Percentiles rank a stretch among this genome's conserved stretches.
Evolutionary conservation across 345 rosid genomes (phyloP).

Genomic region (Brassica incana): DNA sequence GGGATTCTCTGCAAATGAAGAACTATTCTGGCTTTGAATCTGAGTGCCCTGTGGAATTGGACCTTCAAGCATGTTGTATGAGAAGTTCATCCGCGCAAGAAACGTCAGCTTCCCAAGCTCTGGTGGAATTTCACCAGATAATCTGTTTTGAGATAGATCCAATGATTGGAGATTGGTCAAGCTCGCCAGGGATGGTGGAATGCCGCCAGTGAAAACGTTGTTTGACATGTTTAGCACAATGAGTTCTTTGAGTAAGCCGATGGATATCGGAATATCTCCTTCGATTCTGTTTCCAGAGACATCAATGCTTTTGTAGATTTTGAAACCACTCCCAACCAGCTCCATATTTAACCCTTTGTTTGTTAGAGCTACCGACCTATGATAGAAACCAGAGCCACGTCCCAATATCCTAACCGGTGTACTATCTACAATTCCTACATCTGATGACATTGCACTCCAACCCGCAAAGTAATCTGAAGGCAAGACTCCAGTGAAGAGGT

Average conservation of each 20-base stretch:
- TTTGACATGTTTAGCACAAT: slow-evolving; percentile 26
- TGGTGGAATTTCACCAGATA: too few relatives aligned
- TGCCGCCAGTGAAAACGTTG: slow-evolving; percentile 21
- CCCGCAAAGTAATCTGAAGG: not conserved
- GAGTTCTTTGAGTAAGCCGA: slow-evolving; percentile 2
- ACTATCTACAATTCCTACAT: not conserved
- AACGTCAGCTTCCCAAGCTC: too few relatives aligned
- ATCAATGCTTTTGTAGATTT: slow-evolving; percentile 2
- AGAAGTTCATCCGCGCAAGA: too few relatives aligned
- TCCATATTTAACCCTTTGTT: not conserved
- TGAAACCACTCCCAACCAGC: not conserved
- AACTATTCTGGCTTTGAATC: not conserved
- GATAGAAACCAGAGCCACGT: slow-evolving; percentile 5
- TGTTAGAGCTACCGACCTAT: not conserved
- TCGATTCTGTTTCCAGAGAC: slow-evolving; percentile 8
- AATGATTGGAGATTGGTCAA: too few relatives aligned
- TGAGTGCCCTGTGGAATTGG: not conserved
- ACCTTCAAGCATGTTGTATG: too few relatives aligned
- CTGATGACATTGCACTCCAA: slow-evolving; percentile 17
- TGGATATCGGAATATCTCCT: slow-evolving; percentile 24
- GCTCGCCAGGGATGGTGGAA: slow-evolving; percentile 15
- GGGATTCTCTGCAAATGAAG: not conserved
- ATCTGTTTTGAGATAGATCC: too few relatives aligned
- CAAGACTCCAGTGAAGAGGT: not conserved
- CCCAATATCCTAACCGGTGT: too few relatives aligned